These are phyloP conservation scores for Osmanthus fragrans DNA, from an alignment of 257 asterid species.

Conservation along the genomic window DNA sequence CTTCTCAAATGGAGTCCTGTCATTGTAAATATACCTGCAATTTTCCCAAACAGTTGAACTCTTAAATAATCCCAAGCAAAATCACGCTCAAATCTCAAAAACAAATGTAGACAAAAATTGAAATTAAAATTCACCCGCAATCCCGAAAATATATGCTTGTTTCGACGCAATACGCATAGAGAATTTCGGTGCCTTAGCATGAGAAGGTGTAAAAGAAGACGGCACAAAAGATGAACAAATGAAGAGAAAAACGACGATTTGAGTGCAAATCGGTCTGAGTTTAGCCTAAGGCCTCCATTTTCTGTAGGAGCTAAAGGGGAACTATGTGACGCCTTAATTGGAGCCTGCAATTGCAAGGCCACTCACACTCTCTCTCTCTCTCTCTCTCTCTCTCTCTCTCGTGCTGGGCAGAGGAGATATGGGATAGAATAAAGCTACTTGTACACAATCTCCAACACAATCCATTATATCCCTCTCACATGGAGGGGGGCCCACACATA, in stretches of 20 bases:
- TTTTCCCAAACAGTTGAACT: slow-evolving; percentile 11
- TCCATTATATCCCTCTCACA: too few species aligned
- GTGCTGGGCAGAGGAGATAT: slow-evolving; percentile 19
- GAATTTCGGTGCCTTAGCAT: slow-evolving; percentile 64
- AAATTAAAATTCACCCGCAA: slow-evolving; percentile 68
- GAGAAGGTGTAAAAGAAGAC: slow-evolving; percentile 10
- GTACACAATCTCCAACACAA: too few species aligned
- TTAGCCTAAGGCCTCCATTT: slow-evolving; percentile 50
- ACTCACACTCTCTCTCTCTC: too few species aligned
- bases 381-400: too few species aligned
- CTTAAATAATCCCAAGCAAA: neutral
- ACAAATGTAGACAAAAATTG: neutral
- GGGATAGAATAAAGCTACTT: too few species aligned
- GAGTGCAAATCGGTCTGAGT: slow-evolving; percentile 47
- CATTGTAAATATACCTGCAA: slow-evolving; percentile 88
- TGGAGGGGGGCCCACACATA: too few species aligned
- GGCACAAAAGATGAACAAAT: slow-evolving; percentile 52
- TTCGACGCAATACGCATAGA: slow-evolving; percentile 81
- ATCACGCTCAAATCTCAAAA: neutral
- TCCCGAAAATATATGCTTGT: slow-evolving; percentile 91
- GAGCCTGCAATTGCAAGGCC: slow-evolving; percentile 47
- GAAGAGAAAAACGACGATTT: slow-evolving; percentile 70
- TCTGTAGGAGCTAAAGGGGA: slow-evolving; percentile 36
- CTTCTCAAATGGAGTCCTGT: slow-evolving; percentile 88
- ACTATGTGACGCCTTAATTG: neutral